phyloP scores from a whole-genome alignment of 1,284 basidiomycete genomes.

The Trichosporon coremiiforme region DNA sequence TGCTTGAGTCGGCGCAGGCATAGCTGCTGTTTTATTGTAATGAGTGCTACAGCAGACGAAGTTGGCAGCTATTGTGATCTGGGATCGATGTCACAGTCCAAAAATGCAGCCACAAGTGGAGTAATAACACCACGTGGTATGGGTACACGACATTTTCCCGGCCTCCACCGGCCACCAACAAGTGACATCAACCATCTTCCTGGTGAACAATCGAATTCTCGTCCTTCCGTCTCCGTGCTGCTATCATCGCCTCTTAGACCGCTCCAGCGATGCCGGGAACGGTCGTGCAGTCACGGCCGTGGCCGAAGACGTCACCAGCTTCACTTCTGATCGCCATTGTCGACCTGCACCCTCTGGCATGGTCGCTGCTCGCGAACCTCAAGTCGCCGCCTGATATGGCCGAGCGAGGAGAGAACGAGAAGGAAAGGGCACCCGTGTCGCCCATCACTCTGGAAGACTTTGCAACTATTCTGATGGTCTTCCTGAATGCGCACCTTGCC shows the following conservation, averaged over 20 bases:
- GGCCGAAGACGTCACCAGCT: constrained; percentile 47
- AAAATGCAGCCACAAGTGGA: constrained; percentile 22
- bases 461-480: constrained; percentile 79
- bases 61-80: constrained; percentile 17
- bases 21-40: constrained; percentile 7
- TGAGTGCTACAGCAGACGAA: not conserved
- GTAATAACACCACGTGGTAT: constrained; percentile 12
- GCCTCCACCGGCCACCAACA: not conserved
- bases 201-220: not conserved
- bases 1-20: constrained; percentile 30
- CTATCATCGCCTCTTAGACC: not conserved
- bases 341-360: constrained; percentile 79
- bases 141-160: not conserved
- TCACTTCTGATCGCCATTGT: constrained; percentile 78
- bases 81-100: constrained; percentile 20
- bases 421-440: constrained; percentile 43
- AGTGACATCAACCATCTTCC: not conserved
- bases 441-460: constrained; percentile 68
- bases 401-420: constrained; percentile 23
- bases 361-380: constrained; percentile 64
- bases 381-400: constrained; percentile 24
- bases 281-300: constrained; percentile 21
- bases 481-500: constrained; percentile 90
- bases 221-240: not conserved
- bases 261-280: not conserved